Evolutionary conservation across 139 green algal genomes (phyloP).

Genomic region (Eudorina sp.): DNA sequence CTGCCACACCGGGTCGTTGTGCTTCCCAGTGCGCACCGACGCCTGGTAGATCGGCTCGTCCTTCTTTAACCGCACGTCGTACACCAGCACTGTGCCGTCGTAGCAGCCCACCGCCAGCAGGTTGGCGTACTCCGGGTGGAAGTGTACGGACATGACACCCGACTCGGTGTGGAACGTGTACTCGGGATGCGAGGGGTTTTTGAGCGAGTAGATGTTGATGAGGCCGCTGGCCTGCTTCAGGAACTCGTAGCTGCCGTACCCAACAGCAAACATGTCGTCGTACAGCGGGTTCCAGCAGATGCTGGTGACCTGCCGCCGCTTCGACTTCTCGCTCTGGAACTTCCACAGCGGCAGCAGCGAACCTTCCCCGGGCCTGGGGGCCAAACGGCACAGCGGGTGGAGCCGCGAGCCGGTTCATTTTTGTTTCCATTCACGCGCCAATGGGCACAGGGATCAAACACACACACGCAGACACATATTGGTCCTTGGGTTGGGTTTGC

Average conservation of each 20-base stretch:
- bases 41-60: constrained; percentile 78
- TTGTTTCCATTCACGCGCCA: too few relatives aligned
- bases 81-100: constrained; percentile 68
- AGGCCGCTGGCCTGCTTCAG: constrained; percentile 79
- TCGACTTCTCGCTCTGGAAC: constrained; percentile 74
- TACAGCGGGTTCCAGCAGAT: constrained; percentile 88
- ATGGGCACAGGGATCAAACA: too few relatives aligned
- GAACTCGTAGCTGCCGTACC: constrained; percentile 94
- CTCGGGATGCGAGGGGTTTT: constrained; percentile 91
- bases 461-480: too few relatives aligned
- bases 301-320: constrained; percentile 78
- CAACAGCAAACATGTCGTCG: constrained; percentile 89
- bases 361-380: constrained; percentile 80
- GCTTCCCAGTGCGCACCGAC: constrained; percentile 79
- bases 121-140: constrained; percentile 86
- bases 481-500: too few relatives aligned
- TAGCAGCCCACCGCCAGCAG: constrained; percentile 68
- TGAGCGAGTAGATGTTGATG: constrained; percentile 90
- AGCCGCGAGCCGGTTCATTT: too few relatives aligned
- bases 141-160: constrained; percentile 92
- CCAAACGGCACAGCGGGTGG: too few relatives aligned
- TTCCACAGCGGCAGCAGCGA: constrained; percentile 95
- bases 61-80: constrained; percentile 65
- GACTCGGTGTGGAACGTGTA: constrained; percentile 78
- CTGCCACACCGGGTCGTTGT: constrained; percentile 93